Base-by-base conservation (phyloP, 164 flowering plant species). In the Litsea cubeba region DNA sequence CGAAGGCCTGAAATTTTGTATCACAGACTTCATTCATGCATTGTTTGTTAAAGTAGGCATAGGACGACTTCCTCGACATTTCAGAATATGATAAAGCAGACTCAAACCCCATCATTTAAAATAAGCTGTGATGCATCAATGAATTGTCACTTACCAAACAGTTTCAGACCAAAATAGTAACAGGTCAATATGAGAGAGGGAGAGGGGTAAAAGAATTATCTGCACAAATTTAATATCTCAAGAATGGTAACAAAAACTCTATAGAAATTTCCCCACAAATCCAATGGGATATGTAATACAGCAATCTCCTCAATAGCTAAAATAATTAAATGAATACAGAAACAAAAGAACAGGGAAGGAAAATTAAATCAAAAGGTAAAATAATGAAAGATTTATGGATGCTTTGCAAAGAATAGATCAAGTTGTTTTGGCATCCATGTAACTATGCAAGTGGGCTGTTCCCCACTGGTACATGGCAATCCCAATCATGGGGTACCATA, bases 161-260 rank as follows among this genome's bases (percentile, higher is more conserved):
- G n/a, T 20, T 54, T 2, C 60, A 54, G 20, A 54, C 0, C 17
- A 15, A 12, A 54, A 18, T 2, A 54, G 20, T 14, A 18, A 54
- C 18, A 17, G 60, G 20, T 3, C 17, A 18, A 54, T 3, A 18
- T 14, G 60, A 54, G 20, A 54, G 18, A 54, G 3, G n/a, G 60
- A 17, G 60, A 68, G 32, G 25, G 30, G 62, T 26, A 77, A 86
- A 87, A 79, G 82, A 86, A 88, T 86, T 82, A 78, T 84, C 75
- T 74, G 88, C 89, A 89, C 89, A 89, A 84, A 86, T 80, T 74
- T 80, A 85, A 83, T 84, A 82, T 81, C 77, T 87, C 82, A 79
- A 79, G 83, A 87, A 83, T 79, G 83, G 85, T 78, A 82, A 83
- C 76, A 81, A 87, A 85, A 76, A 79, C 67, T 79, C 84, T 84